Evolutionary conservation across 2,329 filamentous ascomycete species (phyloP), one percentile per base, ranked within the genome.

Genomic region (Trichophyton rubrum): DNA sequence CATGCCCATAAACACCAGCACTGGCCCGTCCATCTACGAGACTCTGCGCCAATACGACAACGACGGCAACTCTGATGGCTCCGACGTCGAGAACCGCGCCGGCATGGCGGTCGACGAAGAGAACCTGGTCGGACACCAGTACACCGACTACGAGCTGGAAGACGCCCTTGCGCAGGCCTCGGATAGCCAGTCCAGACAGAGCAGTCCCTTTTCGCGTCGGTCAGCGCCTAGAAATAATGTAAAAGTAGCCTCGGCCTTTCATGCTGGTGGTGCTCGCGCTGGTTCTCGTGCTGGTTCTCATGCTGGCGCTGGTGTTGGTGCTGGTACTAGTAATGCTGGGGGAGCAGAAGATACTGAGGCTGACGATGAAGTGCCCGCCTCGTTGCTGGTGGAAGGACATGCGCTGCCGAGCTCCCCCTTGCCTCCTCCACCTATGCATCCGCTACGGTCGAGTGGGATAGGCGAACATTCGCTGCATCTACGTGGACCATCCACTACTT

Each of bases 321-420:
- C n/a, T n/a, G n/a, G n/a, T n/a, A n/a, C n/a, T n/a, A n/a, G 22
- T 24, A 24, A 3, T 24, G 22, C 22, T 3, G 22, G 22, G 1
- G 9, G 62, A 65, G 59, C 64, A 62, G 38, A 67, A 63, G 61
- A 70, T 62, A 24, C 55, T n/a, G 45, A 61, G 22, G 61, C 49
- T 24, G 62, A 76, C 53, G 66, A 72, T n/a, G 75, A 78, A 66
- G 84, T 87, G 2, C 84, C 84, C 1, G 79, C 79, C 60, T 86
- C 84, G 7, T 72, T 87, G 41, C 72, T 87, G 33, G 74, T 85
- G 43, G 84, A 86, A 71, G 79, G 75, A 6, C 68, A 75, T 40
- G 74, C 74, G 51, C 70, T 71, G 64, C 73, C 69, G 27, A 68
- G 71, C 20, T 61, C 71, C 55, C 72, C 75, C 13, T 77, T 75